Base-by-base conservation (phyloP, 2,329 filamentous ascomycete species). In the Aureobasidium sp. region DNA sequence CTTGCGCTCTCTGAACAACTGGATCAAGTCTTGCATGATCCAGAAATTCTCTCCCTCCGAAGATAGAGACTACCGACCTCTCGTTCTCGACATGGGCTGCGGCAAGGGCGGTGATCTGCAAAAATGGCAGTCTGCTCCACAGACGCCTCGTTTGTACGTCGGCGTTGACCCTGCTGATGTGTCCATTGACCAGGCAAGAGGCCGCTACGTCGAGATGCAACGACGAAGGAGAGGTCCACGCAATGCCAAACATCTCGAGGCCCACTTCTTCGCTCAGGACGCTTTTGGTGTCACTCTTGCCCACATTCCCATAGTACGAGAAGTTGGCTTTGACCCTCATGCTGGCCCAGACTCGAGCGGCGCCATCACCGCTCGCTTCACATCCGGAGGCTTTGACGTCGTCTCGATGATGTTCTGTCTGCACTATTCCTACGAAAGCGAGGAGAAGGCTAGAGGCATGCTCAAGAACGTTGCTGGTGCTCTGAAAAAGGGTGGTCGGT, bases 381-480 rank as follows among this genome's bases (percentile, higher is more conserved):
- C 81, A 50, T 85, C 85, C 53, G 90, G 91, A 35, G 74, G 74
- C 3, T 98, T 97, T 62, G 93, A 98, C 66, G 87, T 97, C 37
- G 91, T 98, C 58, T 90, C 86, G 65, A 95, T 95, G 81, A 98
- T 98, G 93, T 98, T 98, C 70, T 94, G 90, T 64, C 93, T 98
- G 83, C 93, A 98, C 72, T 98, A 98, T 68, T 90, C 93, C 5
- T 98, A 97, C 62, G 93, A 97, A 73, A 88, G 78, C 49, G 91
- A 98, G 68, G 80, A 82, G 42, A 94, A 95, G 69, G 89, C 91
- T 2, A 82, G 89, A 39, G 87, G 82, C 58, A 97, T 98, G 93
- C 78, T 98, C 53, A 81, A 84, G 63, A 98, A 98, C 64, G 91
- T 98, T 3, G 85, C 93, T 0, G 87, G 90, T 1, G 81, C 87